Percentiles rank a stretch among this genome's conserved stretches.
phyloP scores from a whole-genome alignment of 345 rosid species.

The Melastoma malabathricum region DNA sequence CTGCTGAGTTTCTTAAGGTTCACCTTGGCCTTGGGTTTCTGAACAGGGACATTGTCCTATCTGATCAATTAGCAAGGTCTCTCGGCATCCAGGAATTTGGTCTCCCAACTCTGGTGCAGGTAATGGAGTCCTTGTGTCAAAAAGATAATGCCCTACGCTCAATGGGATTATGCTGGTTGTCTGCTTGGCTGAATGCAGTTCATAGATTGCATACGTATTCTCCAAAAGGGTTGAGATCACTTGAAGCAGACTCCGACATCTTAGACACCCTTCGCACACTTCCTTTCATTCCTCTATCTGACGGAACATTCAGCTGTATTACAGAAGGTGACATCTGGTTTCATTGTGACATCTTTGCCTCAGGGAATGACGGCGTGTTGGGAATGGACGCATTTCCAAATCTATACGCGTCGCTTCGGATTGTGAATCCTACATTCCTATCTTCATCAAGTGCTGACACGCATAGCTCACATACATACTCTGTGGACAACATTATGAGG shows the following conservation, averaged over 20 bases:
- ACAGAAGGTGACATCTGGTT: conserved; percentile 73
- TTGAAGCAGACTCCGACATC: conserved; percentile 23
- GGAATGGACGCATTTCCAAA: conserved; percentile 57
- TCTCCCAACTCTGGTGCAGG: conserved; percentile 52
- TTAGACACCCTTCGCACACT: conserved; percentile 34
- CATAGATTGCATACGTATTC: conserved; percentile 30
- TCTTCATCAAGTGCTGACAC: conserved; percentile 25
- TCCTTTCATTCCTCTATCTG: conserved; percentile 74
- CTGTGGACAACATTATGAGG: conserved; percentile 29
- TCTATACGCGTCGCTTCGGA: conserved; percentile 59
- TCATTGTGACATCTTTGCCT: conserved; percentile 33
- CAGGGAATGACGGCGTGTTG: conserved; percentile 31
- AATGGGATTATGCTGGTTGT: conserved; percentile 63
- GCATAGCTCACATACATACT: conserved; percentile 14
- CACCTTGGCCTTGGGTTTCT: conserved; percentile 79
- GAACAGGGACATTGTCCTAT: conserved; percentile 52
- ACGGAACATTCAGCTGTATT: conserved; percentile 58
- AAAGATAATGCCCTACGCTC: conserved; percentile 39
- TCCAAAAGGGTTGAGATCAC: conserved; percentile 19
- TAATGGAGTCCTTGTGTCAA: conserved; percentile 40
- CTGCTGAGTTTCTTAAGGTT: conserved; percentile 46
- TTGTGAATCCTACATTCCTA: conserved; percentile 48
- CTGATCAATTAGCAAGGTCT: conserved; percentile 72
- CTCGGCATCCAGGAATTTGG: conserved; percentile 70
- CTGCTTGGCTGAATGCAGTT: conserved; percentile 56